Conservation (phyloP, 129 eudicot species). For the Helianthus annuus region HanXRQr2.0-SUNRISE NC_035447.2:25307729-25308228, state of each 20-base stretch:
- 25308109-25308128: neutral
- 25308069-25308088: neutral
- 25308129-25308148: neutral
- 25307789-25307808: slow-evolving; percentile 4
- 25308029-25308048: neutral
- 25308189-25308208: too few relatives aligned
- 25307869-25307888: slow-evolving; percentile 4
- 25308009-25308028: slow-evolving; percentile 14
- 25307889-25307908: slow-evolving; percentile 4
- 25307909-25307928: neutral
- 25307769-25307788: neutral
- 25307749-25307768: slow-evolving; percentile 9
- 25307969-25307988: slow-evolving; percentile 12
- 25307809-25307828: slow-evolving; percentile 15
- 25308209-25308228: too few relatives aligned
- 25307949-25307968: neutral
- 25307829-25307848: slow-evolving; percentile 6
- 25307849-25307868: slow-evolving; percentile 9
- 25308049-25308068: neutral
- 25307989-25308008: slow-evolving; percentile 11
- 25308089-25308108: neutral
- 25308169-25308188: too few relatives aligned
- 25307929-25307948: neutral
- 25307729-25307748: too few relatives aligned
- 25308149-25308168: neutral